Conservation (phyloP, 495 filamentous ascomycete species). For the Bacidia rubella region DNA sequence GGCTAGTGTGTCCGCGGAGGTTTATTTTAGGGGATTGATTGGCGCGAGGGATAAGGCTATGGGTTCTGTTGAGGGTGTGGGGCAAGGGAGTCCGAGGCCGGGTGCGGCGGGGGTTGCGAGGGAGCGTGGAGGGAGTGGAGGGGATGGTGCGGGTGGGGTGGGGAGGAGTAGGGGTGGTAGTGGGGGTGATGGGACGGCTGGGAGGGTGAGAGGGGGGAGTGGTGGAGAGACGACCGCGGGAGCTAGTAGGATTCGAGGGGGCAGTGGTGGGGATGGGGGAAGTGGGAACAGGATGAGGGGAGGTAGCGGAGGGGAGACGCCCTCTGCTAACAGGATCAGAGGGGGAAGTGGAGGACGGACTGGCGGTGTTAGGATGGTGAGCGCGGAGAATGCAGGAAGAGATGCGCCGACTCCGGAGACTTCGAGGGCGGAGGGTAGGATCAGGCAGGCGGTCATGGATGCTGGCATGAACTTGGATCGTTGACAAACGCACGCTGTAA, state of each 20-base stretch:
- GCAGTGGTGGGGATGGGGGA: neutral
- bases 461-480: constrained; percentile 3
- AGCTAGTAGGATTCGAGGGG: neutral
- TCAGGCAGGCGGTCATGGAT: constrained; percentile 1
- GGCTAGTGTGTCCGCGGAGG: constrained; percentile 59
- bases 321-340: neutral
- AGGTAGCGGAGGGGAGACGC: constrained; percentile 3
- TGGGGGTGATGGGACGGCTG: neutral
- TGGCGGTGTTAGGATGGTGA: constrained; percentile 16
- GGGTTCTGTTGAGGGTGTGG: neutral
- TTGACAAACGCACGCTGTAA: neutral
- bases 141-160: neutral
- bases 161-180: constrained; percentile 3
- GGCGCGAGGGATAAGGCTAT: constrained; percentile 7
- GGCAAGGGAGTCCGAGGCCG: neutral
- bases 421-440: neutral
- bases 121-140: constrained; percentile 8
- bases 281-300: constrained; percentile 4
- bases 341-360: constrained; percentile 7
- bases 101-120: constrained; percentile 3
- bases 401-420: constrained; percentile 19
- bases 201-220: constrained; percentile 6
- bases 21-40: constrained; percentile 56
- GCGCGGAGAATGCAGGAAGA: neutral
- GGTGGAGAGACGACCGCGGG: constrained; percentile 5